Evolutionary conservation across 176 grass and related monocot species (phyloP).

Genomic region (Oryza brachyantha): DNA sequence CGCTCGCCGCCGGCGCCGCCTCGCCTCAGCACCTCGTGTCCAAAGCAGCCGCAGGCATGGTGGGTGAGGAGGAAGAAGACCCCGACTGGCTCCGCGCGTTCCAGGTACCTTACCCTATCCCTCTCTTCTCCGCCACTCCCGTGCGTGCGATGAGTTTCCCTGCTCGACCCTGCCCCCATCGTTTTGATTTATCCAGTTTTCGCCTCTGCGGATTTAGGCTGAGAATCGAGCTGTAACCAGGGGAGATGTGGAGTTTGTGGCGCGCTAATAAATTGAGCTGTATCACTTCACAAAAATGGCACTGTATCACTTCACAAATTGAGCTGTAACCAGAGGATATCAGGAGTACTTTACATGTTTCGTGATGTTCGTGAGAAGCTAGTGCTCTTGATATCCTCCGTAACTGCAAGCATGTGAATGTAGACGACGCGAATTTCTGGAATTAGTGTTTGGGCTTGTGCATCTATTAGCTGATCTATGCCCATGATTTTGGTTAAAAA

Average conservation of each 20-base stretch:
- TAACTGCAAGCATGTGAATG: not conserved
- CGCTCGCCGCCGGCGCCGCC: too few relatives aligned
- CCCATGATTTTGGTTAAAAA: not conserved
- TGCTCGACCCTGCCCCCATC: not conserved
- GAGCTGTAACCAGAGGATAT: too few relatives aligned
- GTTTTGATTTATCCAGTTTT: not conserved
- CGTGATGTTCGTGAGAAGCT: not conserved
- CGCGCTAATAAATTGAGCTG: not conserved
- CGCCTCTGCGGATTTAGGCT: not conserved
- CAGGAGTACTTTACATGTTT: too few relatives aligned
- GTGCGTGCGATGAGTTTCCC: not conserved
- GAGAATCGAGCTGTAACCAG: not conserved
- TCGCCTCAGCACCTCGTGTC: too few relatives aligned
- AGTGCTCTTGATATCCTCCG: not conserved
- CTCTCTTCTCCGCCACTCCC: not conserved
- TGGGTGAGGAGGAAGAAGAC: conserved; percentile 38
- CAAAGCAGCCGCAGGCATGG: conserved; percentile 4
- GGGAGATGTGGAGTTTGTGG: not conserved
- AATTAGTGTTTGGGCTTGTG: not conserved
- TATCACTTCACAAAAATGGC: not conserved
- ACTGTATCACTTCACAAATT: too few relatives aligned
- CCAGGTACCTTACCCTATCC: too few relatives aligned
- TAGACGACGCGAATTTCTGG: not conserved
- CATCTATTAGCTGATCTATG: not conserved
- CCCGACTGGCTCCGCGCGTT: conserved; percentile 48